Base-by-base conservation (phyloP, 2,329 filamentous ascomycete genomes). In the Colletotrichum ledebouriae region DNA sequence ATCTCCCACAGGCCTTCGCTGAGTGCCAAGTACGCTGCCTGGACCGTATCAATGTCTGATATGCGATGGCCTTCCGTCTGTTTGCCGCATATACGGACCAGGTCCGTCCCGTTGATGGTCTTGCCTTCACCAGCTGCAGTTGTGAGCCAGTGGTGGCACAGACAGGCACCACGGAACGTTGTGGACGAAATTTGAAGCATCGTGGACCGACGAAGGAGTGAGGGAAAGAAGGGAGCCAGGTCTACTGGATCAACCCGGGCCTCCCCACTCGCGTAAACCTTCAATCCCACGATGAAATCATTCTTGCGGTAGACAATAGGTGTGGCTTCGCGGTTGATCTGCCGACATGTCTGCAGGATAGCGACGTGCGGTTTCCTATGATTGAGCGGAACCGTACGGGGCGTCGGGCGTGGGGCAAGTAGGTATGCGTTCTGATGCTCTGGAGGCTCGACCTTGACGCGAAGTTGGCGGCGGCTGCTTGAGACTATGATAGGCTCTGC, bases 251-350 rank as follows among this genome's bases (percentile, higher is more conserved):
- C 25, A 29, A 58, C 17, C 20, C 20, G 33, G 9, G 53, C n/a
- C 22, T 57, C 39, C 17, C 63, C 71, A 70, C 59, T 76, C 69
- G 67, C 55, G 11, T 46, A 39, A 7, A 64, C 44, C 29, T 47
- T 44, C 12, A 64, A 34, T 4, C 67, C 71, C 34, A 77, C 71
- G 37, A 73, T 58, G 67, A 79, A 78, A 6, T 25, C 63, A 63
- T 78, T 78, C 39, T 72, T 60, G 22, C 72, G 53, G 55, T 78
- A 78, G 20, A 79, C 72, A 4, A 78, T 60, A 3, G 72, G 70
- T 6, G 72, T 76, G 10, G 72, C 74, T 69, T 79, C 77, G 25
- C 70, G 57, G 59, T 78, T 75, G 56, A 77, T 66, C 56, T 73
- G 70, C 69, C 71, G 73, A 69, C 77, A 79, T 15, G 75, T 75